Evolutionary conservation across 441 rosid genomes (phyloP).

Genomic region (Jatropha multifida): DNA sequence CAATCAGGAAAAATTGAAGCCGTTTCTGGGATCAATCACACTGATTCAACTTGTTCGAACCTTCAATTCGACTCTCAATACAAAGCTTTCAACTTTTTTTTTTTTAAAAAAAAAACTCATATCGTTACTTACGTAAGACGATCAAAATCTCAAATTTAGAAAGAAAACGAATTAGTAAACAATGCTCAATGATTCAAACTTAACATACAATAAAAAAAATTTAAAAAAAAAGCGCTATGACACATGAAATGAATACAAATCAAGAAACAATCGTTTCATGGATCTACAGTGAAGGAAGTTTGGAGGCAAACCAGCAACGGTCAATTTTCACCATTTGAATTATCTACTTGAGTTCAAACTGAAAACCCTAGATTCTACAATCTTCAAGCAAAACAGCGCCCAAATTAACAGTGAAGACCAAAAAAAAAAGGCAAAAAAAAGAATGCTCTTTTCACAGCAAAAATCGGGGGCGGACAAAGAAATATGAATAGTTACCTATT

Average conservation of each 20-base stretch:
- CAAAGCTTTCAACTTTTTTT: neutral
- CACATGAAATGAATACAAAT: constrained; percentile 18
- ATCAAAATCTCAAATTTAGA: neutral
- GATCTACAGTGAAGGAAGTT: constrained; percentile 33
- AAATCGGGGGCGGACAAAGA: neutral
- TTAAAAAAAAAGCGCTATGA: neutral
- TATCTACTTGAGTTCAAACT: constrained; percentile 19
- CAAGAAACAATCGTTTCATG: constrained; percentile 24
- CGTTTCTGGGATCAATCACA: neutral
- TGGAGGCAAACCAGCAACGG: constrained; percentile 20
- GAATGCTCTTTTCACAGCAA: neutral
- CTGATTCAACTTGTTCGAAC: neutral
- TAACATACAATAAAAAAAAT: constrained; percentile 2
- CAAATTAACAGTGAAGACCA: neutral
- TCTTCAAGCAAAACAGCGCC: constrained; percentile 1
- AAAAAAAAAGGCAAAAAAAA: neutral
- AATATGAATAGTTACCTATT: constrained; percentile 29
- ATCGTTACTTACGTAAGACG: neutral
- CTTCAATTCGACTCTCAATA: neutral
- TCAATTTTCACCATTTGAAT: constrained; percentile 26
- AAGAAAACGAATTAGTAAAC: neutral
- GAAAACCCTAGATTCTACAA: constrained; percentile 39
- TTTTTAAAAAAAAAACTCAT: too few species aligned
- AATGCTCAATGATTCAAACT: constrained; percentile 15
- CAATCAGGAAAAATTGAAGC: neutral